Percentiles rank a stretch among this genome's conserved stretches.
Evolutionary conservation across 441 rosid genomes (phyloP).

Genomic region (Pelargonium cotyledonis): DNA sequence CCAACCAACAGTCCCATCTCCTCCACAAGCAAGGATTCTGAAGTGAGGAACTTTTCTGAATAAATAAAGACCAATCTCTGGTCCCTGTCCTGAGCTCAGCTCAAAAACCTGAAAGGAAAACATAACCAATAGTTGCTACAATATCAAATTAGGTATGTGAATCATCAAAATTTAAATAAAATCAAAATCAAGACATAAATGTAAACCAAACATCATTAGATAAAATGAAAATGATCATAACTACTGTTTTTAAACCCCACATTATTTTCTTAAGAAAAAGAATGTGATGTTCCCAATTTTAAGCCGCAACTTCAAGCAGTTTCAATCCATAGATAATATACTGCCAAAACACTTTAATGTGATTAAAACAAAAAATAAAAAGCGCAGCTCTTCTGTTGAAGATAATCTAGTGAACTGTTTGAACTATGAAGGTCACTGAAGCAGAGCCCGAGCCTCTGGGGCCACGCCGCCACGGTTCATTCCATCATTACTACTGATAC

Average conservation of each 20-base stretch:
- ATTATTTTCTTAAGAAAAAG: not conserved
- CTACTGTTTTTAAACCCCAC: not conserved
- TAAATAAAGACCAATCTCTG: slow-evolving; percentile 83
- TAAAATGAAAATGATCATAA: not conserved
- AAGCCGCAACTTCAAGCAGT: not conserved
- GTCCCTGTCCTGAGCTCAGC: slow-evolving; percentile 79
- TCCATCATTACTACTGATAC: not conserved
- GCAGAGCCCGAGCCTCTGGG: not conserved
- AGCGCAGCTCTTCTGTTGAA: not conserved
- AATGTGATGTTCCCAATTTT: not conserved
- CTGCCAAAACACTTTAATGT: not conserved
- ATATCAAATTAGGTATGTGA: not conserved
- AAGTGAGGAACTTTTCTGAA: slow-evolving; percentile 94
- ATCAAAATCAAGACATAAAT: not conserved
- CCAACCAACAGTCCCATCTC: slow-evolving; percentile 99
- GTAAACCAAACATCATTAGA: not conserved
- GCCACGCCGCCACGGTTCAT: not conserved
- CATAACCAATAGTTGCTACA: slow-evolving; percentile 3
- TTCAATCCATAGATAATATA: not conserved
- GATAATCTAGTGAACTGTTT: not conserved
- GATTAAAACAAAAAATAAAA: not conserved
- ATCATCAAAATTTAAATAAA: not conserved
- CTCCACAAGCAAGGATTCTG: slow-evolving; percentile 93
- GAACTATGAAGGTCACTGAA: not conserved
- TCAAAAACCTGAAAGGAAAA: slow-evolving; percentile 62